Percentiles rank a stretch among this genome's conserved stretches.
Evolutionary conservation across 2,329 filamentous ascomycete species (phyloP).

Genomic region (Hypoxylon sp.): DNA sequence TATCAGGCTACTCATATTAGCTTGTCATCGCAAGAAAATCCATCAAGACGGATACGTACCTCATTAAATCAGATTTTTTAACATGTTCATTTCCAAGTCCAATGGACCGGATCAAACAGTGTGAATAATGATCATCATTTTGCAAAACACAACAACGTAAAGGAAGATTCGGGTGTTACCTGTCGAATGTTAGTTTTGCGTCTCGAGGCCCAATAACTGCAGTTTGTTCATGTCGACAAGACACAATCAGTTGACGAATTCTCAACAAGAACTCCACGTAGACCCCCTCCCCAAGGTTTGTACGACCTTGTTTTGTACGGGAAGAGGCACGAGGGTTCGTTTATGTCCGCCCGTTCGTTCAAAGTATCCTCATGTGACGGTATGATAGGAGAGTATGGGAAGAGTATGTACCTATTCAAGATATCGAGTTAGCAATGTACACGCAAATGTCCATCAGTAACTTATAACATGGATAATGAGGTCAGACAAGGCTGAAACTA

Average conservation of each 20-base stretch:
- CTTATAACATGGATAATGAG: constrained; percentile 51
- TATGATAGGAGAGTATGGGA: constrained; percentile 39
- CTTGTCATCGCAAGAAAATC: background rate
- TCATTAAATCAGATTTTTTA: constrained; percentile 59
- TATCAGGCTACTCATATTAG: constrained; percentile 53
- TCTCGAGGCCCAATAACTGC: constrained; percentile 48
- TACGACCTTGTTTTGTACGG: constrained; percentile 71
- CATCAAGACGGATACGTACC: constrained; percentile 47
- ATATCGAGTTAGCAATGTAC: constrained; percentile 57
- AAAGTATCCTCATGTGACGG: constrained; percentile 71
- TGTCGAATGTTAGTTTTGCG: constrained; percentile 48
- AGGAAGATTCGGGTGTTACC: constrained; percentile 45
- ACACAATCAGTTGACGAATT: constrained; percentile 75
- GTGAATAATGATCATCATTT: constrained; percentile 59
- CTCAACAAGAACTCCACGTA: constrained; percentile 72
- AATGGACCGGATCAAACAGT: constrained; percentile 58
- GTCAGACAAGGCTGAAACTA: constrained; percentile 81
- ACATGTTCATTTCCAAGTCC: constrained; percentile 57
- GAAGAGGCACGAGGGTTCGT: constrained; percentile 66
- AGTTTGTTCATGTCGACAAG: constrained; percentile 30
- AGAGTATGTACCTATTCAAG: constrained; percentile 61
- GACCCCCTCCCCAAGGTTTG: constrained; percentile 70
- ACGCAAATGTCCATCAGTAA: constrained; percentile 37
- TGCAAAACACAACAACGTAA: constrained; percentile 26
- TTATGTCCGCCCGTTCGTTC: constrained; percentile 81